Base-by-base conservation (phyloP, 768 basidiomycete genomes). In the Xanthoconium stramineum region DNA sequence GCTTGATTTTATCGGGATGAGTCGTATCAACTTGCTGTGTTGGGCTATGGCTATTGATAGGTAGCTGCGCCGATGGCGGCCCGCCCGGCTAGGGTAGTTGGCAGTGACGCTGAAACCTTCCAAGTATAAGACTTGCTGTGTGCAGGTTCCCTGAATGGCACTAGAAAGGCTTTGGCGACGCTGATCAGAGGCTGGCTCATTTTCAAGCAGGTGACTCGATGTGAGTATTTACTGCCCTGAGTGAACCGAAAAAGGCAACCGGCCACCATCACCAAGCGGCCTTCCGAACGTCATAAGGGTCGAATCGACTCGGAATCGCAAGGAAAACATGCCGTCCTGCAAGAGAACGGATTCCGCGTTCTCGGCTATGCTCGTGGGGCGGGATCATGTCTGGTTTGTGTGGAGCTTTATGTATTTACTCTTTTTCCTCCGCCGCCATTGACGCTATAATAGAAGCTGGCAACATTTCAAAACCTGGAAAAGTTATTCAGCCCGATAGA, bases 1-100 rank as follows among this genome's bases (percentile, higher is more conserved):
- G 5, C 38, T 24, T 50, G 48, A 39, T 30, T 59, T 53, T 57
- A 57, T 67, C 62, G 65, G 63, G 52, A 47, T 33, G 24, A 57
- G 51, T 57, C 58, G 60, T 57, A 60, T 61, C 59, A 47, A 32
- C 37, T 49, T 52, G 60, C 58, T 66, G 64, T 65, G 61, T 53
- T 40, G 28, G 56, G 60, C 58, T 49, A 57, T 56, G 35, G 24
- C 24, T 24, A 24, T 24, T 52, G 53, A 57, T 43, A 56, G 24
- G 49, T 17, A 14, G 10, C 12, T 3, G 33, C 11, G 20, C 53
- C 50, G 35, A 53, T 42, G 50, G 52, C 55, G 2, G 19, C 48
- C 28, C 61, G 51, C 43, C 39, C 13, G 9, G 9, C 39, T 24
- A 14, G 42, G 28, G 38, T 12, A 12, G 15, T 39, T 39, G n/a